Percentiles rank a stretch among this genome's conserved stretches.
Conservation (phyloP, 78 protist species). For the Diacronema lutheri region DNA sequence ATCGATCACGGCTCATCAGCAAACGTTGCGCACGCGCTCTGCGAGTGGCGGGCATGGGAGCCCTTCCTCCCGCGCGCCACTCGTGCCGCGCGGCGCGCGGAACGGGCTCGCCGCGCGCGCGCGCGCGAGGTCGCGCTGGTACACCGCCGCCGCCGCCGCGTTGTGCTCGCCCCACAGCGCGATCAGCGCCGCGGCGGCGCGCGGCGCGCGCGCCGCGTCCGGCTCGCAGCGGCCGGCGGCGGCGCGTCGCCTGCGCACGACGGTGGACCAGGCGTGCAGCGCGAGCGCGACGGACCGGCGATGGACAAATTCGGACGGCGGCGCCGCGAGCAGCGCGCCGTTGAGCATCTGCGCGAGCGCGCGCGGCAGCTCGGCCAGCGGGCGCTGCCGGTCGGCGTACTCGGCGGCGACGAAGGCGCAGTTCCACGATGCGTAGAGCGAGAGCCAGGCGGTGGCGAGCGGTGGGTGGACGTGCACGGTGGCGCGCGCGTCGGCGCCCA, state of each 20-base stretch:
- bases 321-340: background rate
- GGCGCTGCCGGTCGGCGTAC: background rate
- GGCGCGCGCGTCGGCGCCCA: background rate
- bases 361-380: background rate
- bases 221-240: too few species aligned
- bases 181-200: too few species aligned
- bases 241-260: background rate
- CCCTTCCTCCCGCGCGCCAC: too few species aligned
- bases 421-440: slow-evolving; percentile 4
- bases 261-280: background rate
- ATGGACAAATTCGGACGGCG: background rate
- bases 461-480: background rate
- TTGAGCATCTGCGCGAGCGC: background rate
- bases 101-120: too few species aligned
- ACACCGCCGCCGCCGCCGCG: too few species aligned
- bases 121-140: too few species aligned
- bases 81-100: too few species aligned
- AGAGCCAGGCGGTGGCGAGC: background rate
- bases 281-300: background rate
- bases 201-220: too few species aligned
- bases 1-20: too few species aligned
- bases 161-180: too few species aligned
- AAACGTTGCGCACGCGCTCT: too few species aligned
- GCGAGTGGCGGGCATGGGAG: too few species aligned
- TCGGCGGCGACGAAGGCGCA: background rate